Evolutionary conservation across 2,329 filamentous ascomycete species (phyloP).

Genomic region (Pseudocercospora pini-densiflorae): DNA sequence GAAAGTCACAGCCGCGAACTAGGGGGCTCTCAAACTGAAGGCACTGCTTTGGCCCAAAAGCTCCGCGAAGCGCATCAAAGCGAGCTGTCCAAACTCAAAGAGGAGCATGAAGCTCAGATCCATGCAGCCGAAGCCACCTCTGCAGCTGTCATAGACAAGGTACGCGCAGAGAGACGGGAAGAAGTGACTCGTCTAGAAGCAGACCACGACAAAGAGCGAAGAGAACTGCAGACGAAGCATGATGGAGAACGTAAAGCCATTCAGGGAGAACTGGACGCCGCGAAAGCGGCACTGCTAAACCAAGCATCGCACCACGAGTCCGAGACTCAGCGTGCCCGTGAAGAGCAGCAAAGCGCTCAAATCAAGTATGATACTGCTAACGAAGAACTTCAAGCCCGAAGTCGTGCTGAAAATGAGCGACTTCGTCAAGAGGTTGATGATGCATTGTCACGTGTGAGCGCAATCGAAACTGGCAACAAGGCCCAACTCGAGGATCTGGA

Average conservation of each 20-base stretch:
- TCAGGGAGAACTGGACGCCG: slow-evolving; percentile 3
- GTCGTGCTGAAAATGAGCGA: slow-evolving; percentile 10
- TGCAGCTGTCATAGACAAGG: neutral
- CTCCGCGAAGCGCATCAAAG: slow-evolving; percentile 7
- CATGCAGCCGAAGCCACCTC: neutral
- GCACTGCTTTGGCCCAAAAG: neutral
- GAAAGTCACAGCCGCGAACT: neutral
- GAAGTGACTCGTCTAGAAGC: neutral
- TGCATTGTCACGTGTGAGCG: slow-evolving; percentile 12
- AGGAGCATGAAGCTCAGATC: slow-evolving; percentile 1
- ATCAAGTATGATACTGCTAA: slow-evolving; percentile 20
- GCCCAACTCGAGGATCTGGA: slow-evolving; percentile 17
- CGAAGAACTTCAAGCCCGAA: slow-evolving; percentile 10
- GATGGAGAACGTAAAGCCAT: slow-evolving; percentile 11
- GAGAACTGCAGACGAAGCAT: slow-evolving; percentile 12
- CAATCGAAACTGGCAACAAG: slow-evolving; percentile 13
- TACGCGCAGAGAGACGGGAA: neutral
- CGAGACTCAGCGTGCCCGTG: slow-evolving; percentile 4
- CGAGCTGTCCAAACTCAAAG: neutral
- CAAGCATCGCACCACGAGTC: slow-evolving; percentile 9
- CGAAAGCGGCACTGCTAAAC: neutral
- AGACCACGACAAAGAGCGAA: slow-evolving; percentile 11
- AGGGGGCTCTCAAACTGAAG: neutral
- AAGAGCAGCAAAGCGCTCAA: slow-evolving; percentile 18
- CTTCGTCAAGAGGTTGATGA: slow-evolving; percentile 15